Evolutionary conservation across 2,329 filamentous ascomycete genomes (phyloP).

Genomic region (Colletotrichum acutatum): DNA sequence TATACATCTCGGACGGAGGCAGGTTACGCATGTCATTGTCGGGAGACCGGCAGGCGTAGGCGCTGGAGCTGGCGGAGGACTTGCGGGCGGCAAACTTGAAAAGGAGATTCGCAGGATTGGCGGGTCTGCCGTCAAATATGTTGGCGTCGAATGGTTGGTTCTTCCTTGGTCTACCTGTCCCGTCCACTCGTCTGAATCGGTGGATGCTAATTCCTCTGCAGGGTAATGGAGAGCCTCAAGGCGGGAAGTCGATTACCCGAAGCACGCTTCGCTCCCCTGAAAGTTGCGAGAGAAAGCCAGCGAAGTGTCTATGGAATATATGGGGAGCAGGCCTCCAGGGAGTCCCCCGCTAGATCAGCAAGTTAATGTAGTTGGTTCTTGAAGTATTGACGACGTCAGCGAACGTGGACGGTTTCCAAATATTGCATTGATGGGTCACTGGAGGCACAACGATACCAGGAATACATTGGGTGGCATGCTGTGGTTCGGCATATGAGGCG

Average conservation of each 20-base stretch:
- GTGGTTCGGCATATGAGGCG: constrained; percentile 11
- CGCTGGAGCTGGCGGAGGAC: constrained; percentile 75
- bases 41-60: constrained; percentile 65
- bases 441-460: constrained; percentile 13
- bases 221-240: constrained; percentile 86
- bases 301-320: constrained; percentile 70
- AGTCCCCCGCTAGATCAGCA: neutral
- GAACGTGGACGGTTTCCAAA: neutral
- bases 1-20: constrained; percentile 75
- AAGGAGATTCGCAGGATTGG: constrained; percentile 77
- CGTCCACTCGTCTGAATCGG: neutral
- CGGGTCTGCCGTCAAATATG: constrained; percentile 80
- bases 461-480: neutral
- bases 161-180: constrained; percentile 27
- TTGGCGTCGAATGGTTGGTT: constrained; percentile 81
- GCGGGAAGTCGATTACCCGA: constrained; percentile 80
- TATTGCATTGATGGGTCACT: neutral
- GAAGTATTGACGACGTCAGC: neutral
- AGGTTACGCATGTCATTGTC: constrained; percentile 88
- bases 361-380: neutral
- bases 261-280: constrained; percentile 73
- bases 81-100: constrained; percentile 83
- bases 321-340: neutral
- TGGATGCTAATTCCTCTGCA: constrained; percentile 43
- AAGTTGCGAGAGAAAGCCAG: constrained; percentile 71